Evolutionary conservation across 2,329 filamentous ascomycete species (phyloP), one percentile per base, ranked within the genome.

Genomic region (Beauveria brongniartii): DNA sequence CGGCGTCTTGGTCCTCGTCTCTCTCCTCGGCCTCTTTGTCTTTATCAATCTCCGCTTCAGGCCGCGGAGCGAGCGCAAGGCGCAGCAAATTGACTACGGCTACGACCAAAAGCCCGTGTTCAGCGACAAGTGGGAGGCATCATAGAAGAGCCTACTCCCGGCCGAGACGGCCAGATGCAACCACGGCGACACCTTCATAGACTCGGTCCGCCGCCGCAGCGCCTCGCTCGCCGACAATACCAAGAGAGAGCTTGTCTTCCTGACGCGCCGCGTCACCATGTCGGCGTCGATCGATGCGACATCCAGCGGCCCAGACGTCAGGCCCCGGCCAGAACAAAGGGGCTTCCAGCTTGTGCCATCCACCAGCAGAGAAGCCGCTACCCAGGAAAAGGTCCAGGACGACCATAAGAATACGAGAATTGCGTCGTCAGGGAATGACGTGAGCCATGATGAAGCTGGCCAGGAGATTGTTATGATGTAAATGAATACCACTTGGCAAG

Each of bases 1-100:
- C 16, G 69, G 67, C 14, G 68, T 72, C 50, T 63, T 76, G 41
- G 47, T 71, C 18, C 67, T 75, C 28, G 72, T 74, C 18, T 65
- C 64, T 18, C 63, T 72, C 7, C 65, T 76, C 18, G 67, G 67
- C 24, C 61, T 71, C n/a, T 57, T 74, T 26, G 67, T 75, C 44
- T 68, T 71, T 48, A 63, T 71, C 50, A 69, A 68, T 34, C 62
- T 69, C 24, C 65, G 65, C 8, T 59, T 67, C 28, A 67, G 65
- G 37, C 58, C 65, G n/a, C 56, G 64, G 16, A 20, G 22, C 28
- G 46, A 59, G 51, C 61, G 37, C 51, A 34, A 54, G 47, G 24
- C 8, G n/a, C 41, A 41, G n/a, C 56, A 56, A 12, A 48, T 51
- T 18, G 67, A 63, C 59, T 59, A 63, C 20, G 66, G 66, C 51